A percentile compares a stretch with the other conserved stretches of the same genome.
phyloP scores from a whole-genome alignment of 1,284 basidiomycete genomes.

The Puccinia coronata region DNA sequence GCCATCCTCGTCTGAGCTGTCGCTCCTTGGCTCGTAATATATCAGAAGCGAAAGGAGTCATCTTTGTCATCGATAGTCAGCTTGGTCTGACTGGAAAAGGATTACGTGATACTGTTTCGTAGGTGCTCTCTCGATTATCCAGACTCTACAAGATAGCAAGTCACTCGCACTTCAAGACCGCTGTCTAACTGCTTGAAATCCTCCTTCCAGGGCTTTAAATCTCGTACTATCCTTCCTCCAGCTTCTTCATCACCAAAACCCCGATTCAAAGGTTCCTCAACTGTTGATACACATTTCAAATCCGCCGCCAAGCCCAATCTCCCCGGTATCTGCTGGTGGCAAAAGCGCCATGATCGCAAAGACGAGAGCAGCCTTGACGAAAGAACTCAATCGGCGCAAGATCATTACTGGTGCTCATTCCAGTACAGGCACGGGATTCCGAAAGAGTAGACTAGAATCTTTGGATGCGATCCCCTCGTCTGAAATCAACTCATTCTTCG shows the following conservation, averaged over 20 bases:
- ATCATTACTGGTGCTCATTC: slow-evolving; percentile 22
- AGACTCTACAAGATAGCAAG: too few species aligned
- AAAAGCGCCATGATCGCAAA: slow-evolving; percentile 25
- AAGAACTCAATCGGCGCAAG: slow-evolving; percentile 45
- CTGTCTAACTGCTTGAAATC: too few species aligned
- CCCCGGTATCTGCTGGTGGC: neutral
- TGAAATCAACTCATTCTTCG: slow-evolving; percentile 35
- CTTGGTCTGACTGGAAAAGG: slow-evolving; percentile 46
- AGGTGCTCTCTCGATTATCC: neutral
- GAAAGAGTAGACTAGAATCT: slow-evolving; percentile 37
- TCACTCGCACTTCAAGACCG: too few species aligned
- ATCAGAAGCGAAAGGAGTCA: neutral
- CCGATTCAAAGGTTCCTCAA: slow-evolving; percentile 22
- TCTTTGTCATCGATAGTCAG: slow-evolving; percentile 48
- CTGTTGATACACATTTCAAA: slow-evolving; percentile 41
- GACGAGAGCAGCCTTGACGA: slow-evolving; percentile 24
- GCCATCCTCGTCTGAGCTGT: slow-evolving; percentile 44
- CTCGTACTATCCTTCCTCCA: slow-evolving; percentile 38
- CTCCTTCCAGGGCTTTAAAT: slow-evolving; percentile 17
- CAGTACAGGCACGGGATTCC: neutral
- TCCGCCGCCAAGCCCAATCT: neutral
- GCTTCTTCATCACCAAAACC: slow-evolving; percentile 20
- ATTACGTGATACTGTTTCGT: slow-evolving; percentile 42
- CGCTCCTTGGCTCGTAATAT: slow-evolving; percentile 34
- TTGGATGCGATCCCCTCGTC: slow-evolving; percentile 33